phyloP scores from a whole-genome alignment of 768 basidiomycete species.

The Russula emetica region DNA sequence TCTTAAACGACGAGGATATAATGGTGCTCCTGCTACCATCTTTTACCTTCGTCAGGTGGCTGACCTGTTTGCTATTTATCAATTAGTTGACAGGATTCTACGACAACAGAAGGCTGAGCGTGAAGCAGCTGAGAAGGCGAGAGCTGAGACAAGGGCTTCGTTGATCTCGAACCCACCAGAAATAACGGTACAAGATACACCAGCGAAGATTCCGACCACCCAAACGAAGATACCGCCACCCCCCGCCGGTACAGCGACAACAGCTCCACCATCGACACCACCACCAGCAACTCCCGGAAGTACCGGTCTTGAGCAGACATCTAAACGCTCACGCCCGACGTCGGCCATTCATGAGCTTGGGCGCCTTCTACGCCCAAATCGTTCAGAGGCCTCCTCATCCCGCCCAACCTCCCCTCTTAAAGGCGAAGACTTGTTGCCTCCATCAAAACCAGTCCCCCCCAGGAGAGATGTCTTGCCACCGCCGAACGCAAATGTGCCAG shows the following conservation, averaged over 20 bases:
- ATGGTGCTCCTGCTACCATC: slow-evolving; percentile 45
- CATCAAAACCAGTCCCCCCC: not conserved
- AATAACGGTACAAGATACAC: slow-evolving; percentile 11
- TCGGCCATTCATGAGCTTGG: slow-evolving; percentile 17
- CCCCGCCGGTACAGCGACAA: not conserved
- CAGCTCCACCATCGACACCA: not conserved
- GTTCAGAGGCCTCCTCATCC: not conserved
- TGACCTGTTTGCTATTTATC: slow-evolving; percentile 27
- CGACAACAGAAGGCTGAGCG: slow-evolving; percentile 73
- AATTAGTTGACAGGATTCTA: slow-evolving; percentile 81
- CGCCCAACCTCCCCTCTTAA: not conserved
- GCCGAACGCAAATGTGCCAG: not conserved
- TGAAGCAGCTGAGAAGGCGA: slow-evolving; percentile 49
- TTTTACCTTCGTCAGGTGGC: slow-evolving; percentile 17
- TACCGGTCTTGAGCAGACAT: slow-evolving; percentile 24
- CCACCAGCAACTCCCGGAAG: not conserved
- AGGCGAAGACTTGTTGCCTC: not conserved
- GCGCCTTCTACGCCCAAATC: slow-evolving; percentile 18
- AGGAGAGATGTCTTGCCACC: not conserved
- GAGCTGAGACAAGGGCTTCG: slow-evolving; percentile 35
- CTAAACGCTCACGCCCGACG: slow-evolving; percentile 13
- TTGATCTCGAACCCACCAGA: slow-evolving; percentile 25
- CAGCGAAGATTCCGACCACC: slow-evolving; percentile 2
- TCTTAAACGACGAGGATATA: slow-evolving; percentile 78
- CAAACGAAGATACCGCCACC: not conserved